Percentiles rank a stretch among this genome's conserved stretches.
Conservation (phyloP, 1,139 yeast genomes). For the Candida neerlandica region DNA sequence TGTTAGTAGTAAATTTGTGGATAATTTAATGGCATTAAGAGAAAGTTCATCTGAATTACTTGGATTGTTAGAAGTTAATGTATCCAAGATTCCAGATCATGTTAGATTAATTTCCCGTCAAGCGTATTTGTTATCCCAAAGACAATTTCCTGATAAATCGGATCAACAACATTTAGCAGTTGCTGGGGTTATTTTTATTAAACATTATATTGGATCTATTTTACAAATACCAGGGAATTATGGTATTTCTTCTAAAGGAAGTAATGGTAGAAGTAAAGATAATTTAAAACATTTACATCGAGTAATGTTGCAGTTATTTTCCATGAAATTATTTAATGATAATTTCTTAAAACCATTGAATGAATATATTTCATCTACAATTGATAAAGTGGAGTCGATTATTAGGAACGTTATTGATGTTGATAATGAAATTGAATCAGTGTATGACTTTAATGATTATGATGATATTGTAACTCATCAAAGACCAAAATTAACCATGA, state of each 20-base stretch:
- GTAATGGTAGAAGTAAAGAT: slow-evolving; percentile 33
- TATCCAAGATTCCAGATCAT: slow-evolving; percentile 62
- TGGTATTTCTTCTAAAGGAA: slow-evolving; percentile 41
- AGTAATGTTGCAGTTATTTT: slow-evolving; percentile 65
- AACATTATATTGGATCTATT: slow-evolving; percentile 66
- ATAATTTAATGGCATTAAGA: slow-evolving; percentile 73
- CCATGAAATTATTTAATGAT: slow-evolving; percentile 70
- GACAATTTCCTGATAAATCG: slow-evolving; percentile 52
- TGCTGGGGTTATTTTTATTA: slow-evolving; percentile 68
- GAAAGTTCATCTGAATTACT: slow-evolving; percentile 65
- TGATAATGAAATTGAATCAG: slow-evolving; percentile 55
- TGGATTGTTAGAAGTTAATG: slow-evolving; percentile 40
- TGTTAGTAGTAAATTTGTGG: slow-evolving; percentile 68
- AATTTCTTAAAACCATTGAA: slow-evolving; percentile 79
- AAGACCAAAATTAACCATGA: slow-evolving; percentile 65
- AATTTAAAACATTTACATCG: slow-evolving; percentile 63
- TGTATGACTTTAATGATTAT: slow-evolving; percentile 64
- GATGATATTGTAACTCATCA: slow-evolving; percentile 72
- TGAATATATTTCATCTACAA: slow-evolving; percentile 60
- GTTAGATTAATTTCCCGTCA: slow-evolving; percentile 46
- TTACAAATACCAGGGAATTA: slow-evolving; percentile 69
- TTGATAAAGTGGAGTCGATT: slow-evolving; percentile 47
- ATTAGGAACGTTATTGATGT: slow-evolving; percentile 55
- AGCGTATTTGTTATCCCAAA: slow-evolving; percentile 37
- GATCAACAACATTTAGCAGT: slow-evolving; percentile 61